Base-by-base conservation (phyloP, 2,329 filamentous ascomycete species). In the Dothidotthia symphoricarpi region DNA sequence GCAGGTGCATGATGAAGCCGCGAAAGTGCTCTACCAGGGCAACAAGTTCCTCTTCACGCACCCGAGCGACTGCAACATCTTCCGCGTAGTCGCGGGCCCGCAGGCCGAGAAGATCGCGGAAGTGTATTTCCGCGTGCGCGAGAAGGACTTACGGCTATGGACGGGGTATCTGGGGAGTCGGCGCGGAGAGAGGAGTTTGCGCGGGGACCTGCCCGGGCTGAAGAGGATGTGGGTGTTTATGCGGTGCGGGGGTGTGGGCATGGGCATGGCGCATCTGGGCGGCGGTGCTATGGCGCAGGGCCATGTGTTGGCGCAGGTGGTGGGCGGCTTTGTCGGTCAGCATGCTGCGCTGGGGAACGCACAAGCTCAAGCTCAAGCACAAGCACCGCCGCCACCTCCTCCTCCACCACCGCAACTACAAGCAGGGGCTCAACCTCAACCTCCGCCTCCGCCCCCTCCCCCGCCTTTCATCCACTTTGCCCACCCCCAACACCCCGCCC, bases 41-140 rank as follows among this genome's bases (percentile, higher is more conserved):
- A 69, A 68, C 52, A 62, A 58, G 31, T 65, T 68, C 38, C 48
- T 64, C 35, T 69, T 69, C 53, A 57, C 53, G 4, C 65, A 69
- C 34, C 66, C 66, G 6, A 63, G 57, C 33, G 66, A 69, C 39
- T 64, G 59, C 47, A 69, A 64, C 51, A 61, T 69, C 45, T 69
- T 69, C 47, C 57, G 63, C 43, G 52, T 67, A 29, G 47, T 66
- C 16, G 39, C 61, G 11, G 58, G 61, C 8, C 53, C 53, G 6
- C 53, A 50, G 28, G 57, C 61, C 3, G 37, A 45, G 13, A 42
- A 47, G 31, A 60, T 68, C 10, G 50, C 50, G 17, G 54, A 48
- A 8, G 57, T 67, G 4, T 62, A 59, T 40, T 55, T 69, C 19
- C 59, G 62, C 19, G 61, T 68, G 29, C 57, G 59, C 26, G 63